phyloP scores from a whole-genome alignment of 2,329 filamentous ascomycete species.

The Penicillium griseofulvum region DNA sequence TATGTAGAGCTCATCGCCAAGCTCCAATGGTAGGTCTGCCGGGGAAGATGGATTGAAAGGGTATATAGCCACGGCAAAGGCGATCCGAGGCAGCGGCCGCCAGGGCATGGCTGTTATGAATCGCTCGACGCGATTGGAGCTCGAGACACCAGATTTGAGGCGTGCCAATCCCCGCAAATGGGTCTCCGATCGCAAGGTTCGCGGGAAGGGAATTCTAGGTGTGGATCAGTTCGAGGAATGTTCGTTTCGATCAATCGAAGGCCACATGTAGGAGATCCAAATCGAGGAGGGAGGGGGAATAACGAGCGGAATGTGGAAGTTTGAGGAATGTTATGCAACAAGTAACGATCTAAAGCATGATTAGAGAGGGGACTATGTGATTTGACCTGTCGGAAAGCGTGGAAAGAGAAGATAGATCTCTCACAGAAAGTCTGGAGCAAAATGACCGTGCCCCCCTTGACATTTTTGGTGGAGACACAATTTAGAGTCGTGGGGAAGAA shows the following conservation, averaged over 20 bases:
- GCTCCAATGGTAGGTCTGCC: constrained; percentile 91
- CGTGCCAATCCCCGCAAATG: constrained; percentile 25
- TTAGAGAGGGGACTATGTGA: constrained; percentile 10
- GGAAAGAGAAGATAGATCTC: constrained; percentile 6
- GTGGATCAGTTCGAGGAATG: constrained; percentile 24
- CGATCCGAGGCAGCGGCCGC: constrained; percentile 94
- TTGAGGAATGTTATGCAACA: constrained; percentile 20
- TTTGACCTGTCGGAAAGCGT: constrained; percentile 5
- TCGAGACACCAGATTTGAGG: constrained; percentile 11
- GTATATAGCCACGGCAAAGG: constrained; percentile 94
- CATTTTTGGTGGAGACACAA: constrained; percentile 30
- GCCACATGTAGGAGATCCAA: constrained; percentile 26
- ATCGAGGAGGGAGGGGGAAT: constrained; percentile 5
- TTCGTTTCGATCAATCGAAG: constrained; percentile 23
- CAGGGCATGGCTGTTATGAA: constrained; percentile 70
- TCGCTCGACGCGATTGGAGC: constrained; percentile 3
- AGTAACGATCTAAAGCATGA: constrained; percentile 19
- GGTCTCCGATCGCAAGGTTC: constrained; percentile 18
- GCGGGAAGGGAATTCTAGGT: constrained; percentile 3
- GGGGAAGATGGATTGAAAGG: constrained; percentile 84
- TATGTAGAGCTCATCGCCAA: constrained; percentile 97
- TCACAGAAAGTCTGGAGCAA: constrained; percentile 3
- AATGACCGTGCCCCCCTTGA: constrained; percentile 26
- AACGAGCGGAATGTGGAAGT: constrained; percentile 25
- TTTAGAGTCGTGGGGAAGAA: constrained; percentile 33